Conservation (phyloP, 805 yeast genomes). For the Saturnispora mendoncae region DNA sequence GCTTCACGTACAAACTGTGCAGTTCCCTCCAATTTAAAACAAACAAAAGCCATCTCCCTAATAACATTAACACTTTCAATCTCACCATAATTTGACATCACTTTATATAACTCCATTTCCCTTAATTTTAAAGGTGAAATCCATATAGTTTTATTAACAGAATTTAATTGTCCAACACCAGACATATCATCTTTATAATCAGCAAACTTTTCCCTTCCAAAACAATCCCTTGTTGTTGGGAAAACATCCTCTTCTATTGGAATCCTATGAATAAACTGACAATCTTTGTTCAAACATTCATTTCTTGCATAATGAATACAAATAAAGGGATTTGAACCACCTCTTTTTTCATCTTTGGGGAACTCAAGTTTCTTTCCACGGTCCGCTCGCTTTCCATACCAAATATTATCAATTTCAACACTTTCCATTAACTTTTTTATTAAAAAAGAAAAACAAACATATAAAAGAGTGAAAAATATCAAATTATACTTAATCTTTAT, state of each 20-base stretch:
- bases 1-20: conserved; percentile 97
- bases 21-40: conserved; percentile 53
- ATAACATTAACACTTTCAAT: conserved; percentile 59
- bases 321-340: conserved; percentile 33
- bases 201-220: conserved; percentile 81
- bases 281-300: conserved; percentile 60
- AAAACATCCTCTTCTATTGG: conserved; percentile 55
- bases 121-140: conserved; percentile 37
- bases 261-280: conserved; percentile 69
- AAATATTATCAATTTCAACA: neutral
- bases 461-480: neutral
- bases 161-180: conserved; percentile 78
- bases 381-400: conserved; percentile 1
- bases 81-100: conserved; percentile 55
- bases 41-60: conserved; percentile 66
- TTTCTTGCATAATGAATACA: conserved; percentile 89
- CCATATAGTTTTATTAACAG: conserved; percentile 65
- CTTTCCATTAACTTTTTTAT: neutral
- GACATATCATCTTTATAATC: conserved; percentile 88
- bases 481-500: conserved; percentile 13
- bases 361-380: neutral
- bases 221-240: conserved; percentile 70
- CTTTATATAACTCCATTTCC: conserved; percentile 1
- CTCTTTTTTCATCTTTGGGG: neutral
- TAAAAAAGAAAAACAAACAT: too few species aligned